Evolutionary conservation across 106 monocot species (phyloP), one percentile per base, ranked within the genome.

Genomic region (Allium fistulosum): DNA sequence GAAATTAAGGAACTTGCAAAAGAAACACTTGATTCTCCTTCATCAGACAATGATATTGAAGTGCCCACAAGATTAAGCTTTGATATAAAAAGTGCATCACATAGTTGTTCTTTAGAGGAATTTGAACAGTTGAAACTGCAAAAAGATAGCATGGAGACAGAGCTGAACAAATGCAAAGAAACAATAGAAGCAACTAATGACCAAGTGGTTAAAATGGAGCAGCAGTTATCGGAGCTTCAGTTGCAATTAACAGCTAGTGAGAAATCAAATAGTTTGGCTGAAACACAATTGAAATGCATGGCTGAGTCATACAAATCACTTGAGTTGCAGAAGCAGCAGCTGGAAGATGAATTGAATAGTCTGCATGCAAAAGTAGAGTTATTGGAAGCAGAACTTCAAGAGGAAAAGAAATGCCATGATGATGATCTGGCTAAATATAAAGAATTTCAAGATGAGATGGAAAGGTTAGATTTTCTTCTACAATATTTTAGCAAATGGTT

Each of bases 271-370:
- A 81, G 82, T 74, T 83, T 93, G 53, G 68, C 82, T 72, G 92
- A 90, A 62, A 93, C 99, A 63, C 99, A 99, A 61, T 81, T 99
- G 72, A 90, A 87, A 69, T 99, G 99, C 66, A 99, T 99, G 99
- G 79, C 79, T 53, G 90, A 99, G 74, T 93, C 92, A 18, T 99
- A 99, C 72, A 87, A 90, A 63, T 69, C 71, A 66, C 77, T 99
- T 45, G 90, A 99, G 80, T 74, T 82, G 55, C 84, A 65, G 3
- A 72, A 73, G 47, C 50, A 67, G 37, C 80, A 97, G 67, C 55
- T 89, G 47, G 92, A 87, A 74, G 59, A 62, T 60, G 90, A 99
- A 79, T 71, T 85, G 65, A 68, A 60, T 47, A 37, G 73, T n/a
- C 63, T 99, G 52, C 76, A 16, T 8, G 51, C 73, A 46, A 87